These are phyloP conservation scores for Debaryomyces prosopidis DNA, from an alignment of 805 yeast species.

Conservation along the genomic window DNA sequence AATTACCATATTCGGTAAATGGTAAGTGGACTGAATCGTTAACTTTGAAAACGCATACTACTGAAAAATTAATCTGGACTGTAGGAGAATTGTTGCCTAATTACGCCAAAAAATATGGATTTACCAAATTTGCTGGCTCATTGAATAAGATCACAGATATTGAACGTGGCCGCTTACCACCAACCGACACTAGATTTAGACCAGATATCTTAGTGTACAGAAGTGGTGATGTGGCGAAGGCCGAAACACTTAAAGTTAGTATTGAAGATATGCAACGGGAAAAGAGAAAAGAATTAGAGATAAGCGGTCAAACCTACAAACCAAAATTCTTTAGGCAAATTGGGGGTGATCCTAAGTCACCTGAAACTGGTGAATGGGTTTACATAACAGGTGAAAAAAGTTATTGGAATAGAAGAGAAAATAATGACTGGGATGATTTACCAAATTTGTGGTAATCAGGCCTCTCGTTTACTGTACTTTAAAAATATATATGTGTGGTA, in stretches of 20 bases:
- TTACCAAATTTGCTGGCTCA: conserved; percentile 77
- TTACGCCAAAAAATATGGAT: conserved; percentile 72
- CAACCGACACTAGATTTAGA: conserved; percentile 85
- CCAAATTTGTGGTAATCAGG: conserved; percentile 53
- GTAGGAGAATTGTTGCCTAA: conserved; percentile 64
- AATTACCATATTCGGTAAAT: conserved; percentile 41
- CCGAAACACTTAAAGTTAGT: conserved; percentile 66
- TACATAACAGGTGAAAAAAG: conserved; percentile 56
- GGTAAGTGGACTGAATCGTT: conserved; percentile 89
- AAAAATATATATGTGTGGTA: background rate
- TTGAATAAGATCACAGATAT: conserved; percentile 76
- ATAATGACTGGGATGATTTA: conserved; percentile 59
- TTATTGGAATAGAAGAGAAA: conserved; percentile 80
- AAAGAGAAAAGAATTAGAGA: conserved; percentile 62
- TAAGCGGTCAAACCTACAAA: conserved; percentile 40
- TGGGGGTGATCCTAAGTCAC: conserved; percentile 28
- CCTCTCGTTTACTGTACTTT: background rate
- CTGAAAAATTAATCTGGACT: conserved; percentile 61
- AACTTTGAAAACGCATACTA: conserved; percentile 41
- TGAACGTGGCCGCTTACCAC: conserved; percentile 66
- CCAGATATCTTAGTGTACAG: conserved; percentile 83
- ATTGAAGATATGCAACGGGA: conserved; percentile 81
- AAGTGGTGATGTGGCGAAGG: conserved; percentile 63
- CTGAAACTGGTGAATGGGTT: conserved; percentile 53
- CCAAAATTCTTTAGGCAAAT: conserved; percentile 66